Evolutionary conservation across 1,139 yeast species (phyloP).

Genomic region (Saccharomyces hybrid): DNA sequence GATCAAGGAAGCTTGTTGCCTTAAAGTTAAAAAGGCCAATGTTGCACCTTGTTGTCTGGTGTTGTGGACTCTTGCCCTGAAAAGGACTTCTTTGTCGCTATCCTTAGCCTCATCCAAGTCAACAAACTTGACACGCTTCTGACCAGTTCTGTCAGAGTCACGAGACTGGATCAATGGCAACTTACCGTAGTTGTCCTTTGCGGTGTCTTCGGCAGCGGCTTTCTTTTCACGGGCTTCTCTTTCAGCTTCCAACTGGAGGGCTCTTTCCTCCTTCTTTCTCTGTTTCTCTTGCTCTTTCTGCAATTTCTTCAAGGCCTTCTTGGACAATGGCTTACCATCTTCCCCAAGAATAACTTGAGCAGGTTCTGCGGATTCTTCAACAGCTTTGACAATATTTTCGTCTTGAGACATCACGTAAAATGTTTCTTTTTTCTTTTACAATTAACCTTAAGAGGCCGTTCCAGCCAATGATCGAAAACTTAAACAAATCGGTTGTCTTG

Average conservation of each 20-base stretch:
- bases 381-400: conserved; percentile 2
- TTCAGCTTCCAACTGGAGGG: conserved; percentile 79
- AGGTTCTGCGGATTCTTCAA: conserved; percentile 5
- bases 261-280: conserved; percentile 86
- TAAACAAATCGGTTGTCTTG: not conserved
- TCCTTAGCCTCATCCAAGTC: conserved; percentile 48
- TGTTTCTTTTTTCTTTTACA: not conserved
- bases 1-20: conserved; percentile 78
- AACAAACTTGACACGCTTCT: conserved; percentile 49
- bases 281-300: conserved; percentile 92
- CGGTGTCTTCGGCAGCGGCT: conserved; percentile 67
- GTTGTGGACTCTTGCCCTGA: conserved; percentile 92
- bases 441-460: not conserved
- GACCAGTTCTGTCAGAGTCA: conserved; percentile 44
- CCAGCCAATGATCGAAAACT: not conserved
- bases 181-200: conserved; percentile 84
- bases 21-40: conserved; percentile 79
- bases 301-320: conserved; percentile 89
- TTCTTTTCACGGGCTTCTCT: conserved; percentile 58
- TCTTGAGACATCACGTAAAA: conserved; percentile 14
- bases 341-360: conserved; percentile 43
- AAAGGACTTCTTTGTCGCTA: conserved; percentile 71
- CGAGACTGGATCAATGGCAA: conserved; percentile 77
- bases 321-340: conserved; percentile 93
- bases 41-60: conserved; percentile 95